phyloP scores from a whole-genome alignment of 2,329 filamentous ascomycete genomes.

The Spiromastix sp. region DNA sequence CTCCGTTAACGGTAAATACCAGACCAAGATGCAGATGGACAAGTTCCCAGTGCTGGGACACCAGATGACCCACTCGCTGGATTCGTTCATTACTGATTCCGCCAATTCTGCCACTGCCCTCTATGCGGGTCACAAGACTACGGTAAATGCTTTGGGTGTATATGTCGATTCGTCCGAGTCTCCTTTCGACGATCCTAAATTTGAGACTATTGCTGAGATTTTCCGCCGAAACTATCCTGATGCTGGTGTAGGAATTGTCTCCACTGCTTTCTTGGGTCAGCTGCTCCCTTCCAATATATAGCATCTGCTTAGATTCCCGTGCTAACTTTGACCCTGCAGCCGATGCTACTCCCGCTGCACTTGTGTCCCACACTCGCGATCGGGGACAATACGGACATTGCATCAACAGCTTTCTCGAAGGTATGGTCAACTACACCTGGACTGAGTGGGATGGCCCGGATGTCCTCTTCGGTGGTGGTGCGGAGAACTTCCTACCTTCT shows the following conservation, averaged over 20 bases:
- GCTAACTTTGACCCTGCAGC: conserved; percentile 38
- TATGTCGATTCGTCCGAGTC: conserved; percentile 68
- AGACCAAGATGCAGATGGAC: conserved; percentile 65
- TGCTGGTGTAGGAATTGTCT: conserved; percentile 54
- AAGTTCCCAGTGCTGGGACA: conserved; percentile 78
- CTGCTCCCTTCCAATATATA: background rate
- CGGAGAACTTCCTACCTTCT: conserved; percentile 65
- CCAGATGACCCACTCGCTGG: conserved; percentile 81
- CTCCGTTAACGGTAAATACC: conserved; percentile 75
- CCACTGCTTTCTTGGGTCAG: conserved; percentile 54
- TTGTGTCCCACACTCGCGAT: conserved; percentile 61
- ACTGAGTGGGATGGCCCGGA: conserved; percentile 63
- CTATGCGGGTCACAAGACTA: conserved; percentile 75
- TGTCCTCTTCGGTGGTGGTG: conserved; percentile 73
- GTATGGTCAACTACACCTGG: conserved; percentile 73
- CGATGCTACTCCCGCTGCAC: conserved; percentile 70
- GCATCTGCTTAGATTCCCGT: background rate
- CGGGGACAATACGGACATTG: conserved; percentile 61
- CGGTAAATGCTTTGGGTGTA: conserved; percentile 71
- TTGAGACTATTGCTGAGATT: conserved; percentile 66
- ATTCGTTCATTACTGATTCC: conserved; percentile 76
- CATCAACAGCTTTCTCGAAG: conserved; percentile 66
- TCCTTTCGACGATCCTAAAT: conserved; percentile 72
- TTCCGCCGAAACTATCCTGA: conserved; percentile 57
- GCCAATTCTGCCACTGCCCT: conserved; percentile 76